Percentiles rank a stretch among this genome's conserved stretches.
Evolutionary conservation across 2,329 filamentous ascomycete genomes (phyloP).

Genomic region (Tympanopsis confertula): DNA sequence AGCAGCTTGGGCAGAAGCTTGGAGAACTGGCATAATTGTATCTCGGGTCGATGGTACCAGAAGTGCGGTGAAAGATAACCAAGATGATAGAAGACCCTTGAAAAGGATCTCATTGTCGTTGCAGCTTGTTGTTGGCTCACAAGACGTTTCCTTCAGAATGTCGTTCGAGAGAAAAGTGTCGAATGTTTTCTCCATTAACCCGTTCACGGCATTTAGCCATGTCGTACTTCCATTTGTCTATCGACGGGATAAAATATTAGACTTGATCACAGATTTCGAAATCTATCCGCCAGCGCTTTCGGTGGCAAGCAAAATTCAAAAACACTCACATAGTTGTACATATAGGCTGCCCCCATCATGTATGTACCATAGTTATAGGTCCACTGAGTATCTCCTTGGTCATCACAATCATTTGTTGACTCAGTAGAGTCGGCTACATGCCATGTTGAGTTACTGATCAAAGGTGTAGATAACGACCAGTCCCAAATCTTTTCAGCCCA

Average conservation of each 20-base stretch:
- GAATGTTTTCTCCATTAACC: conserved; percentile 16
- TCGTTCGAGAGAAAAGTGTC: conserved; percentile 14
- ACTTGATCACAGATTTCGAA: conserved; percentile 2
- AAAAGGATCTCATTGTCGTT: conserved; percentile 21
- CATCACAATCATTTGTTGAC: conserved; percentile 16
- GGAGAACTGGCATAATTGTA: conserved; percentile 14
- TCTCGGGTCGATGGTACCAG: conserved; percentile 17
- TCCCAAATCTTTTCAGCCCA: conserved; percentile 44
- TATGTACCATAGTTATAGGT: conserved; percentile 29
- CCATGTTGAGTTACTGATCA: not conserved
- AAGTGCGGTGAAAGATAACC: conserved; percentile 18
- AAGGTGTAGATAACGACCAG: conserved; percentile 19
- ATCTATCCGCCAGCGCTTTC: not conserved
- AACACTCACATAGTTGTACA: conserved; percentile 29
- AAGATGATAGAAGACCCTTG: conserved; percentile 19
- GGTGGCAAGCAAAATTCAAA: not conserved
- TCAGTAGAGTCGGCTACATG: conserved; percentile 15
- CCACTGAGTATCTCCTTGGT: conserved; percentile 24
- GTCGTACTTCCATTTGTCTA: conserved; percentile 11
- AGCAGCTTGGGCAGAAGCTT: conserved; percentile 16
- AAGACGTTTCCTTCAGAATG: conserved; percentile 23
- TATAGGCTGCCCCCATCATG: conserved; percentile 24
- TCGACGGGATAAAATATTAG: conserved; percentile 3
- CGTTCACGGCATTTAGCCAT: conserved; percentile 18
- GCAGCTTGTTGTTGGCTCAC: conserved; percentile 24